Evolutionary conservation across 83 land plant genomes (phyloP).

Genomic region (Picea mariana): DNA sequence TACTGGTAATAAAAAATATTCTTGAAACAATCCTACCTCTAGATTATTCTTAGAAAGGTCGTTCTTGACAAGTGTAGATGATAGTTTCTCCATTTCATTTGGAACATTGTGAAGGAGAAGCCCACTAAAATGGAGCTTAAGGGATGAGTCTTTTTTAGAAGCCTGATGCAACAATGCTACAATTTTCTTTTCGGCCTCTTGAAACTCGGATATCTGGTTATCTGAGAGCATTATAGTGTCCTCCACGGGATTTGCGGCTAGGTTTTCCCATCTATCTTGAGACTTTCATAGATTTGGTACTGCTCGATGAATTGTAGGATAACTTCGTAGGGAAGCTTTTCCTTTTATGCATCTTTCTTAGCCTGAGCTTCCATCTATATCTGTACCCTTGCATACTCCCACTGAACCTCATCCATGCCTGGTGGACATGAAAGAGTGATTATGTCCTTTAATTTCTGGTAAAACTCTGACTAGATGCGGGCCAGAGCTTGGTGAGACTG

Average conservation of each 20-base stretch:
- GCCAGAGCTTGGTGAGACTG: too few species aligned
- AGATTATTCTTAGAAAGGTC: not conserved
- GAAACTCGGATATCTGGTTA: not conserved
- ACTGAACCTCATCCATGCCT: not conserved
- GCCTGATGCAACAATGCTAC: not conserved
- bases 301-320: not conserved
- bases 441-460: not conserved
- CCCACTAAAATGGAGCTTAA: conserved; percentile 43
- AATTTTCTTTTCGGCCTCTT: not conserved
- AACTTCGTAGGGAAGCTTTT: too few species aligned
- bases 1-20: not conserved
- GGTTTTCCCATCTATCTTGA: not conserved
- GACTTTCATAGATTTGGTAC: not conserved
- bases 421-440: not conserved
- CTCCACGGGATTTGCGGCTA: not conserved
- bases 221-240: not conserved
- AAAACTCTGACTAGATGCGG: too few species aligned
- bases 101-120: conserved; percentile 38
- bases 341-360: not conserved
- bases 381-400: not conserved
- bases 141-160: not conserved
- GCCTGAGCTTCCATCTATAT: not conserved
- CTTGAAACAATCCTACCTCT: not conserved
- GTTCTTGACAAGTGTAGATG: not conserved
- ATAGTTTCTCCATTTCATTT: conserved; percentile 29